Conservation (phyloP, 805 yeast species). For the Metschnikowia continentalis region DNA sequence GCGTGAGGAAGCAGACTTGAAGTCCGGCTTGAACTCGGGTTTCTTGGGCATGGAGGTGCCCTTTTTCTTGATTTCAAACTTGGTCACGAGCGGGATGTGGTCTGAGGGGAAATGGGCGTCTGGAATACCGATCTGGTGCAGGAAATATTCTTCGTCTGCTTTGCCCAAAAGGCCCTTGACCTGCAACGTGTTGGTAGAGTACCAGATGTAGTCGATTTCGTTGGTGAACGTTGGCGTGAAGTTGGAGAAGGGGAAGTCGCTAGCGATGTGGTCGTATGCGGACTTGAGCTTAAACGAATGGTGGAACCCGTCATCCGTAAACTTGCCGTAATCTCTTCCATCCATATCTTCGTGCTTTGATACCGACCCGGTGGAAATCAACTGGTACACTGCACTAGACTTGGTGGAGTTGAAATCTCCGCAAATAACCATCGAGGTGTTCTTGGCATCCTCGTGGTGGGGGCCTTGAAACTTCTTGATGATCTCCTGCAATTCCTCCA, state of each 20-base stretch:
- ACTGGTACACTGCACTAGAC: conserved; percentile 88
- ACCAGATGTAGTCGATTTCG: conserved; percentile 95
- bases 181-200: conserved; percentile 71
- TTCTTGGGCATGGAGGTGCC: conserved; percentile 24
- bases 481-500: conserved; percentile 78
- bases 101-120: conserved; percentile 92
- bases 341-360: conserved; percentile 73
- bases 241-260: conserved; percentile 89
- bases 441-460: conserved; percentile 49
- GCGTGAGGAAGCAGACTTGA: conserved; percentile 38
- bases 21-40: conserved; percentile 44
- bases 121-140: conserved; percentile 85
- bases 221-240: conserved; percentile 91
- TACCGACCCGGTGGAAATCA: conserved; percentile 79
- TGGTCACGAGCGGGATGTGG: conserved; percentile 82
- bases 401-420: conserved; percentile 93
- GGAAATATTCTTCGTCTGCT: conserved; percentile 72
- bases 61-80: conserved; percentile 63
- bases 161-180: conserved; percentile 85
- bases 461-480: conserved; percentile 47
- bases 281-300: conserved; percentile 81
- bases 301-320: conserved; percentile 82
- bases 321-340: conserved; percentile 86
- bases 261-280: conserved; percentile 73
- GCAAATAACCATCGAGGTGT: conserved; percentile 76